Conservation (phyloP, 2,329 filamentous ascomycete species). For the Venturia nashicola region DNA sequence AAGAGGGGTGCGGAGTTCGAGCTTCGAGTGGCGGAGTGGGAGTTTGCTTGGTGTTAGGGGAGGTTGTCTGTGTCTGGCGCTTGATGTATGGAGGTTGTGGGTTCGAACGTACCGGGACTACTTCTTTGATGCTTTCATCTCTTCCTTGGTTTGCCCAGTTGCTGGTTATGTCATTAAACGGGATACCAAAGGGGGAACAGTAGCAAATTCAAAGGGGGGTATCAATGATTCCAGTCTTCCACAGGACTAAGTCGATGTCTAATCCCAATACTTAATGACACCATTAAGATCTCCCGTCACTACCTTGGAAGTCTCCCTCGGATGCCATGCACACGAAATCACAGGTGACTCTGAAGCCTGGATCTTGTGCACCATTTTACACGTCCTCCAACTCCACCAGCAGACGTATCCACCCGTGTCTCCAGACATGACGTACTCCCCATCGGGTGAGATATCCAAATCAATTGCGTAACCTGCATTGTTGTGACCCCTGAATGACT, state of each 20-base stretch:
- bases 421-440: conserved; percentile 77
- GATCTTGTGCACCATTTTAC: conserved; percentile 97
- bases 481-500: conserved; percentile 91
- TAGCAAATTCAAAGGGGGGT: background rate
- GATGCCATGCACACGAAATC: conserved; percentile 87
- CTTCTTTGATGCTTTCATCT: no score
- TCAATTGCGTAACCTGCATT: conserved; percentile 90
- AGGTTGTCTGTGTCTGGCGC: no score
- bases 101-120: no score
- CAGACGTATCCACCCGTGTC: conserved; percentile 83
- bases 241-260: background rate
- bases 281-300: conserved; percentile 84
- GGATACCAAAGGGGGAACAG: background rate
- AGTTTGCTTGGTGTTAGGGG: no score
- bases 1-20: no score
- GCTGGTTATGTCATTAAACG: no score
- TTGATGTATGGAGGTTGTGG: no score
- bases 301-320: conserved; percentile 93
- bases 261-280: conserved; percentile 89
- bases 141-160: no score
- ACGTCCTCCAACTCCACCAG: conserved; percentile 99
- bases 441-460: conserved; percentile 77
- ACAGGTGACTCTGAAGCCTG: conserved; percentile 71
- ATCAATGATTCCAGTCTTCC: background rate
- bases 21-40: no score